A percentile compares a stretch with the other conserved stretches of the same genome.
Evolutionary conservation across 495 filamentous ascomycete species (phyloP).

Genomic region (Aspergillus homomorphus): DNA sequence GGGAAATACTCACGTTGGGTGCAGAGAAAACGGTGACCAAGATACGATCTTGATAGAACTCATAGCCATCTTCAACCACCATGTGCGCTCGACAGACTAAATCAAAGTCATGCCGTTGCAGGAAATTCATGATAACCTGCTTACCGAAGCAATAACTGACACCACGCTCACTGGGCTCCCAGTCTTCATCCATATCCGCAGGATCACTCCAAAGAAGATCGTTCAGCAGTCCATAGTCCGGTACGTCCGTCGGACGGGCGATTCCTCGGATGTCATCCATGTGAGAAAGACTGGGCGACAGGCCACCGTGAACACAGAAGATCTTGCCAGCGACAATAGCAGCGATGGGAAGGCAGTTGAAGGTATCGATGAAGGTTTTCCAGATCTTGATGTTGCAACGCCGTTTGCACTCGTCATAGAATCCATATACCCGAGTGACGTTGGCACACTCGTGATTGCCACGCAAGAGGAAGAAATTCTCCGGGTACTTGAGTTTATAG

Average conservation of each 20-base stretch:
- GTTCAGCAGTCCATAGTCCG: conserved; percentile 94
- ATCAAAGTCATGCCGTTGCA: conserved; percentile 94
- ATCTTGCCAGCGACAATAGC: conserved; percentile 97
- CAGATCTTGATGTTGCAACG: conserved; percentile 97
- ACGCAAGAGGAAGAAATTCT: conserved; percentile 97
- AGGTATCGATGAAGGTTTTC: conserved; percentile 98
- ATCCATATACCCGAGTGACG: conserved; percentile 96
- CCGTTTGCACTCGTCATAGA: conserved; percentile 99
- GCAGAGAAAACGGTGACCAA: conserved; percentile 97
- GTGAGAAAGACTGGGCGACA: conserved; percentile 87
- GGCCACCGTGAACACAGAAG: conserved; percentile 95
- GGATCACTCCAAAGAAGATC: conserved; percentile 98
- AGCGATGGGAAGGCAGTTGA: conserved; percentile 94
- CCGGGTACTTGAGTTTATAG: conserved; percentile 98
- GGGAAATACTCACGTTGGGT: conserved; percentile 72
- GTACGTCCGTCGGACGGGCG: conserved; percentile 92
- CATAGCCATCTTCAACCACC: conserved; percentile 99
- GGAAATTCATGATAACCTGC: conserved; percentile 96
- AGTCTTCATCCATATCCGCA: conserved; percentile 95
- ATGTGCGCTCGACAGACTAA: conserved; percentile 97
- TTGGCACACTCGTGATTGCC: conserved; percentile 99
- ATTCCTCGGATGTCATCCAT: conserved; percentile 99
- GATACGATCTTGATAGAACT: conserved; percentile 95
- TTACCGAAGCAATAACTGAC: conserved; percentile 99
- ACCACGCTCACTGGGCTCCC: conserved; percentile 95